Conservation (phyloP, 2,329 filamentous ascomycete species). For the Furcasterigmium sp. region DNA sequence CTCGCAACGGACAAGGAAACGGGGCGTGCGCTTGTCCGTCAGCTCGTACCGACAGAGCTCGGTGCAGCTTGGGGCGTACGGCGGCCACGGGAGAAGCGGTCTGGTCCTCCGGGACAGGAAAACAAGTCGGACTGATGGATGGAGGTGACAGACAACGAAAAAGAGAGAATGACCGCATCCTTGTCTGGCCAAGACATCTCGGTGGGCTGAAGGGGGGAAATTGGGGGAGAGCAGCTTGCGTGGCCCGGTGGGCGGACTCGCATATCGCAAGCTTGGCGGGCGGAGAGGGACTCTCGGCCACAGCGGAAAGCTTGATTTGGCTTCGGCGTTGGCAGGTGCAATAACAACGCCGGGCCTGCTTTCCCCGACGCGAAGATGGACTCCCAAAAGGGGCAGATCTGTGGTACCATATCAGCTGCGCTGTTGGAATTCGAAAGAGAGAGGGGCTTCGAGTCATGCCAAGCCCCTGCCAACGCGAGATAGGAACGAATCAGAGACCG, state of each 20-base stretch:
- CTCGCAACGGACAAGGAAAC: too few relatives aligned
- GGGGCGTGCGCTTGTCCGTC: too few relatives aligned
- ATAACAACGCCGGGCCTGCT: not conserved
- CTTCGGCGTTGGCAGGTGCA: not conserved
- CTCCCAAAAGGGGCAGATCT: too few relatives aligned
- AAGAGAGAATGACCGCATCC: not conserved
- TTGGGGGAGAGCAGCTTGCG: not conserved
- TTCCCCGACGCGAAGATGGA: too few relatives aligned
- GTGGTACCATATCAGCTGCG: too few relatives aligned
- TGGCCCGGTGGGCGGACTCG: conserved; percentile 5
- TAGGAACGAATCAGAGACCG: too few relatives aligned
- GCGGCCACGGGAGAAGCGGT: too few relatives aligned
- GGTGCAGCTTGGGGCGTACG: not conserved
- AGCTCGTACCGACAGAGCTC: not conserved
- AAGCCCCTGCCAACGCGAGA: too few relatives aligned
- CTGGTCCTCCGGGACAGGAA: not conserved
- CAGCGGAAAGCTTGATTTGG: conserved; percentile 13
- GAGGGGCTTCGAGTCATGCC: too few relatives aligned
- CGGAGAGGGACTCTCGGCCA: conserved; percentile 10
- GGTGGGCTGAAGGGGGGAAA: not conserved
- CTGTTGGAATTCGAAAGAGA: too few relatives aligned
- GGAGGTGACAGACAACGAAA: not conserved
- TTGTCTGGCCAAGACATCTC: not conserved
- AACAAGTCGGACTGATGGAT: not conserved
- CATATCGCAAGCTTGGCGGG: conserved; percentile 3